Base-by-base conservation (phyloP, 129 eudicot genomes). In the Lactuca saligna region DNA sequence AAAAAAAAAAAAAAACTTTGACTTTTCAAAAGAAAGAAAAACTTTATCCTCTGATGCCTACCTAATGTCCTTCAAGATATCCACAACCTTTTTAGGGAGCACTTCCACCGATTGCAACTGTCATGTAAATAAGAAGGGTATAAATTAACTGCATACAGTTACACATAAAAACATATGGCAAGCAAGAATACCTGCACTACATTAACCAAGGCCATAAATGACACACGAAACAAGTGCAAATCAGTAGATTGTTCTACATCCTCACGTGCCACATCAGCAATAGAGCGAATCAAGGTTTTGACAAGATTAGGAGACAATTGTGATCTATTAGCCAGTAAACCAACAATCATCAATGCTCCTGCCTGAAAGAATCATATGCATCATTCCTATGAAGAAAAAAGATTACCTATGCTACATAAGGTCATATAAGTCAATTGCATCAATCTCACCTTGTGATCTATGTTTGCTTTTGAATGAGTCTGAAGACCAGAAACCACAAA, bases 31-130 rank as follows among this genome's bases (percentile, higher is more conserved):
- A 57, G 16, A 15, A 32, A 54, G 4, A 55, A 32, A 55, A 42
- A 34, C 12, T 39, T 42, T 54, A 39, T 15, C 68, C 50, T 8
- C 33, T 13, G 56, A 51, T 17, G 20, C 54, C 12, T 79, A 87
- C 97, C 95, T 78, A 84, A 86, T 81, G 55, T 79, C 89, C 53
- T 64, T 86, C 60, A 92, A 59, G 82, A 66, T 53, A 42, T 84
- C 95, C 57, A 93, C 41, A 12, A 68, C 88, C 81, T 93, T 93
- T 91, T 81, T 93, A n/a, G 97, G 95, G 57, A 93, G 85, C 42
- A 81, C 32, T 57, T 81, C 86, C 41, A 89, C 85, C 57, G 85
- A 82, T 70, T 93, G 96, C 75, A 78, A 60, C 96, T 93, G 77
- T 29, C 75, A 76, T 49, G 61, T 57, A 57, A 59, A 41, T 67